These are phyloP conservation scores for Hanseniaspora thailandica DNA, from an alignment of 805 yeast species.

Conservation along the genomic window DNA sequence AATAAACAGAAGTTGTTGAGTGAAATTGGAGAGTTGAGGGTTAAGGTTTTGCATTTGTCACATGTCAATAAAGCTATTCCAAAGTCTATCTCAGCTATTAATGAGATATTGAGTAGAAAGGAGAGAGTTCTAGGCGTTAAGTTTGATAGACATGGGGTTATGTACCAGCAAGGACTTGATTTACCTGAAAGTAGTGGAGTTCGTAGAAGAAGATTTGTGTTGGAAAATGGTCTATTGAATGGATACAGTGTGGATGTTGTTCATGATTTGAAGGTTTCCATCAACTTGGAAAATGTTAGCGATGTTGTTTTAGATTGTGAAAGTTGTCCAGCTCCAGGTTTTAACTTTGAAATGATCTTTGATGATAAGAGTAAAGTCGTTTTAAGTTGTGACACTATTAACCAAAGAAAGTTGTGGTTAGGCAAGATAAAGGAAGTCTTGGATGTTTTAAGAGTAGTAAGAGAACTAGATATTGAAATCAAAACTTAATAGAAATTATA, in stretches of 20 bases:
- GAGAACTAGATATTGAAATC: not conserved
- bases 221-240: not conserved
- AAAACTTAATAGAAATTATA: not conserved
- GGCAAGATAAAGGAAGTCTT: conserved; percentile 3
- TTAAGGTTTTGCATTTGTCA: conserved; percentile 9
- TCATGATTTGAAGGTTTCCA: not conserved
- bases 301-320: conserved; percentile 4
- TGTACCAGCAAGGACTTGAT: conserved; percentile 13
- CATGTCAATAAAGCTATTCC: conserved; percentile 14
- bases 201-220: conserved; percentile 9
- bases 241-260: not conserved
- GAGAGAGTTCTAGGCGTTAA: not conserved
- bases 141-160: not conserved
- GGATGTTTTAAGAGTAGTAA: not conserved
- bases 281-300: conserved; percentile 3
- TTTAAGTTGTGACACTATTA: conserved; percentile 8
- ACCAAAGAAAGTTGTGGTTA: conserved; percentile 9
- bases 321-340: conserved; percentile 8
- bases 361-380: not conserved
- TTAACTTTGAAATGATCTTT: conserved; percentile 7
- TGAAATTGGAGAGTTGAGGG: not conserved
- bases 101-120: not conserved
- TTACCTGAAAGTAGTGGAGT: conserved; percentile 1
- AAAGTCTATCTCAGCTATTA: conserved; percentile 9
- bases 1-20: not conserved